Base-by-base conservation (phyloP, 1,284 basidiomycete species). In the Heterobasidion occidentale region DNA sequence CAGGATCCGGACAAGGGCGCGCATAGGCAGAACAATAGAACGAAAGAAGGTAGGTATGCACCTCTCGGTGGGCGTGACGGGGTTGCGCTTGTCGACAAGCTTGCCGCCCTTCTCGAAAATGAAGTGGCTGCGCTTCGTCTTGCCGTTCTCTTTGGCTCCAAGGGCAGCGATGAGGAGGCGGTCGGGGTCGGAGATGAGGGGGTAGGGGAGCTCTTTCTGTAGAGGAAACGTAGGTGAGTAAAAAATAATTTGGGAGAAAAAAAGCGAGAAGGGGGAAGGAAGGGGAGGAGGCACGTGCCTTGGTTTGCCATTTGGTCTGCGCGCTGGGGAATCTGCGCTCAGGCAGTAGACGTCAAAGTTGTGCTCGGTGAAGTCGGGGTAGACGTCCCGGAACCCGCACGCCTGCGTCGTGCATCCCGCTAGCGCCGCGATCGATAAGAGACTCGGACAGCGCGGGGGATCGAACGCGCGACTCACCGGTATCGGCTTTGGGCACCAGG, bases 361-460 rank as follows among this genome's bases (percentile, higher is more conserved):
- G 55, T 79, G 67, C 6, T 79, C 74, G 2, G 78, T 75, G 68
- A 95, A 94, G 61, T 90, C 86, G 8, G 82, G 77, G 69, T 90
- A 90, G 49, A 75, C 75, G 69, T 97, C 94, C 38, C 94, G 81
- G 77, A 88, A 95, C 4, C 86, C 89, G 67, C 93, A 95, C 0
- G 93, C 93, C 70, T 96, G 93, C 42, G 74, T 87, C 2, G 92
- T 94, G 73, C 92, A 94, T 42, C 92, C 90, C 51, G 88, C 91
- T 46, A 47, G 51, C 27, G 38, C 8, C 36, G 9, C 34, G 48
- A 38, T 46, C 17, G 11, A n/a, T 35, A 38, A 19, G 46, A 12
- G 38, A 19, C 12, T 36, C 20, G 17, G 34, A 5, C 12, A 15
- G 20, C n/a, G 0, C 12, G 36, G 15, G 17, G 50, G 35, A 17